A percentile compares a stretch with the other conserved stretches of the same genome.
phyloP scores from a whole-genome alignment of 108 stramenopile genomes.

The Seminavis robusta region DNA sequence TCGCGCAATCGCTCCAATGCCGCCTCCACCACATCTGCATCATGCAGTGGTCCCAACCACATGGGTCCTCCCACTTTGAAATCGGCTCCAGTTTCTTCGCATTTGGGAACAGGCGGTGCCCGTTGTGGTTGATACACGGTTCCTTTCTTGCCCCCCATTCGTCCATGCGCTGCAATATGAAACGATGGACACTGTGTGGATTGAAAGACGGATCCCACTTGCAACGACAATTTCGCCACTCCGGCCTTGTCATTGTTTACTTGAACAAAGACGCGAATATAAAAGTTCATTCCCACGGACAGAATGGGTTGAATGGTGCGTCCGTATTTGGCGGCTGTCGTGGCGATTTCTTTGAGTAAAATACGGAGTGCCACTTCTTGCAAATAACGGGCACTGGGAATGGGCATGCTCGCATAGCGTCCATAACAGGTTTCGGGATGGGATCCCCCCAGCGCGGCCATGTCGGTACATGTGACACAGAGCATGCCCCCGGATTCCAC shows the following conservation, averaged over 20 bases:
- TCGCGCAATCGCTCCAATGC: conserved; percentile 74
- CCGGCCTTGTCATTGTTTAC: conserved; percentile 87
- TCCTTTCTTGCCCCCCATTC: conserved; percentile 43
- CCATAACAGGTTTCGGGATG: conserved; percentile 95
- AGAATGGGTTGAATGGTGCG: conserved; percentile 89
- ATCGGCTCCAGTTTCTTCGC: conserved; percentile 71
- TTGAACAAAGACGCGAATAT: conserved; percentile 97
- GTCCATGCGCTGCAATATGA: conserved; percentile 51
- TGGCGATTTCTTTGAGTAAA: conserved; percentile 81
- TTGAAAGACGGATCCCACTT: conserved; percentile 89
- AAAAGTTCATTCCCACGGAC: conserved; percentile 95
- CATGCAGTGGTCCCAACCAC: conserved; percentile 95
- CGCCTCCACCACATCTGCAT: conserved; percentile 69
- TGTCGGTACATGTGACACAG: conserved; percentile 96
- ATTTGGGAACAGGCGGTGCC: conserved; percentile 32
- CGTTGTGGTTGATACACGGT: conserved; percentile 54
- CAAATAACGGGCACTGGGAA: conserved; percentile 77
- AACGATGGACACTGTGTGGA: conserved; percentile 93
- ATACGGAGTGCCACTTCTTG: conserved; percentile 97
- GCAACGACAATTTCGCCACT: conserved; percentile 80
- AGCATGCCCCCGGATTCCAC: conserved; percentile 90
- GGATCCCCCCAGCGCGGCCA: conserved; percentile 92
- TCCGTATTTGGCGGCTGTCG: conserved; percentile 87
- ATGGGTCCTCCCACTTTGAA: conserved; percentile 94
- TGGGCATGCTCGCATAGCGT: conserved; percentile 88